Evolutionary conservation across 371 early-diverging fungal species (phyloP).

Genomic region (Circinella umbellata): DNA sequence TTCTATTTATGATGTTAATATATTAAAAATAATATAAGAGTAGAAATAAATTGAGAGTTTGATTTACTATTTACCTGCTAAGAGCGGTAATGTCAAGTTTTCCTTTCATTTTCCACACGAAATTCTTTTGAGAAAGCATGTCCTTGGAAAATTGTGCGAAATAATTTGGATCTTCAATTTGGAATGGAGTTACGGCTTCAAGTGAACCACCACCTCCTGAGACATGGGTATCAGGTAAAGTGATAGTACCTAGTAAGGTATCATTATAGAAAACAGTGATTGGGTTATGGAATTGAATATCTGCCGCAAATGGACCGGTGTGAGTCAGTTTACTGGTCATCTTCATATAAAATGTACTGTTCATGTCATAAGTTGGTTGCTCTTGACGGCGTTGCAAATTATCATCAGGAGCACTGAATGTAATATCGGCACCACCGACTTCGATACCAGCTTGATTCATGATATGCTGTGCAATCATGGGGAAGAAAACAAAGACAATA

Average conservation of each 20-base stretch:
- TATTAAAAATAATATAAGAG: constrained; percentile 21
- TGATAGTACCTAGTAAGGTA: constrained; percentile 57
- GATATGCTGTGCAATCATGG: constrained; percentile 60
- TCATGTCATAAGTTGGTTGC: constrained; percentile 29
- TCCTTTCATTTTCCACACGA: constrained; percentile 63
- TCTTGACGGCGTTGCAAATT: constrained; percentile 31
- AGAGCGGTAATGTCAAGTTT: constrained; percentile 63
- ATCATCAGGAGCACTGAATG: constrained; percentile 39
- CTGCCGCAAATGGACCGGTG: constrained; percentile 62
- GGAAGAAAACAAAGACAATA: constrained; percentile 59
- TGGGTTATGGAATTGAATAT: constrained; percentile 56
- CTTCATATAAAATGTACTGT: constrained; percentile 46
- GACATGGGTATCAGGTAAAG: constrained; percentile 49
- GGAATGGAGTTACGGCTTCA: constrained; percentile 46
- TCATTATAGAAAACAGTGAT: constrained; percentile 58
- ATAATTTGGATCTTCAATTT: constrained; percentile 45
- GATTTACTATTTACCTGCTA: constrained; percentile 46
- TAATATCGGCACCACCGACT: constrained; percentile 52
- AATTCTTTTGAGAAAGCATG: constrained; percentile 54
- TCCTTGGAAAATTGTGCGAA: constrained; percentile 59
- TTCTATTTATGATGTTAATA: constrained; percentile 24
- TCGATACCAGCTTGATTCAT: constrained; percentile 56
- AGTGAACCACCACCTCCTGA: constrained; percentile 54
- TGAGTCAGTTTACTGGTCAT: constrained; percentile 52
- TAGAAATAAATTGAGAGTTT: constrained; percentile 42